Percentiles rank a stretch among this genome's conserved stretches.
These are phyloP conservation scores for Penicillium sp. DNA, from an alignment of 2,329 filamentous ascomycete species.

Conservation along the genomic window DNA sequence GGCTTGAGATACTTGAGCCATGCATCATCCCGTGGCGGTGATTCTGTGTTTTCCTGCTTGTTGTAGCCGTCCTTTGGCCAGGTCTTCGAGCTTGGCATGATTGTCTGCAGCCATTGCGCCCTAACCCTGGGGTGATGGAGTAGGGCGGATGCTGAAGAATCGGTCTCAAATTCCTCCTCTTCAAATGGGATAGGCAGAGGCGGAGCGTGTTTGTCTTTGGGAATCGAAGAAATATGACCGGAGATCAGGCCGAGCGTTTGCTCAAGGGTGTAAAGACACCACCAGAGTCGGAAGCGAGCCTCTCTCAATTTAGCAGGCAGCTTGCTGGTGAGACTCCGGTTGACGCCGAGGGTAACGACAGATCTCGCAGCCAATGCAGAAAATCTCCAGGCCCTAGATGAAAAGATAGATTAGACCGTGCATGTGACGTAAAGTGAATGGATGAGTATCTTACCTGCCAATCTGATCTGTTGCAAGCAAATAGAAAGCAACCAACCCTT, in stretches of 20 bases:
- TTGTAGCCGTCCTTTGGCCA: background rate
- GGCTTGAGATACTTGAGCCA: background rate
- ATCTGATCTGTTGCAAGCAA: slow-evolving; percentile 1
- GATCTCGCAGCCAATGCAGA: slow-evolving; percentile 1
- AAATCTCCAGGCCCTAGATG: background rate
- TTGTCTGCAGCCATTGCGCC: background rate
- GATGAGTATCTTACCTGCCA: background rate
- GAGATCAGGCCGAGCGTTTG: background rate
- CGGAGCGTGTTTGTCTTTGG: background rate
- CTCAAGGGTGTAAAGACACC: slow-evolving; percentile 1
- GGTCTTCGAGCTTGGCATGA: background rate
- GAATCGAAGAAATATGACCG: background rate
- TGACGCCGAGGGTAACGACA: background rate
- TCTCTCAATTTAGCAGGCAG: background rate
- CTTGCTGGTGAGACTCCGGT: background rate
- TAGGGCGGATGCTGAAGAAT: background rate
- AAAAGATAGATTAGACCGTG: background rate
- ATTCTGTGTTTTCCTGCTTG: background rate
- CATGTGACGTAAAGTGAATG: background rate
- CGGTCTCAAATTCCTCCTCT: background rate
- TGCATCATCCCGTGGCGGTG: background rate
- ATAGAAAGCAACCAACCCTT: slow-evolving; percentile 1
- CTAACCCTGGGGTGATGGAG: background rate
- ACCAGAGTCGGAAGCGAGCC: slow-evolving; percentile 2
- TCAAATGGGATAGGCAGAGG: background rate